Percentiles rank a stretch among this genome's conserved stretches.
phyloP scores from a whole-genome alignment of 306 rosid genomes.

The Vachellia collinsii region DNA sequence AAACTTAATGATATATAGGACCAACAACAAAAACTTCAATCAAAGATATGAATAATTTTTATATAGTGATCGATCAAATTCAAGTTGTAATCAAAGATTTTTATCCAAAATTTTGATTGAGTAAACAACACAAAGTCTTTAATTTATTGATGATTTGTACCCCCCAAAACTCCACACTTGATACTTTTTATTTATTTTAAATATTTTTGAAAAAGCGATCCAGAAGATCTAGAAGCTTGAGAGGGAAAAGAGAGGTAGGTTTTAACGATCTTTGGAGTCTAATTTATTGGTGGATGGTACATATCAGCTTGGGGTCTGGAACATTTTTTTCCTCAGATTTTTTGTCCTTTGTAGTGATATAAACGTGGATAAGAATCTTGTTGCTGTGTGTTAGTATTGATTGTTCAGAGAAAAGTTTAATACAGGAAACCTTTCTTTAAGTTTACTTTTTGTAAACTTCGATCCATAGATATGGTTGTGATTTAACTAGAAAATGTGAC shows the following conservation, averaged over 20 bases:
- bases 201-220: background rate
- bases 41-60: background rate
- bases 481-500: background rate
- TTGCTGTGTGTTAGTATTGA: background rate
- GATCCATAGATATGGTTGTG: background rate
- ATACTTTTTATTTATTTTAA: background rate
- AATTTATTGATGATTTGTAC: background rate
- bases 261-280: constrained; percentile 10
- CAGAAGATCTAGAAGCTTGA: background rate
- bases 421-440: background rate
- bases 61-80: background rate
- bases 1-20: background rate
- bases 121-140: background rate
- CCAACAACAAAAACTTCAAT: background rate
- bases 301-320: constrained; percentile 15
- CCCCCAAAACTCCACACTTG: background rate
- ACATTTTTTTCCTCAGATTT: constrained; percentile 1
- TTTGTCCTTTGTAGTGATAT: constrained; percentile 2
- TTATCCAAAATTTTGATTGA: background rate
- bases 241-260: background rate
- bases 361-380: background rate
- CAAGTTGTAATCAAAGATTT: background rate
- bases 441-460: background rate
- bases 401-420: background rate
- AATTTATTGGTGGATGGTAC: constrained; percentile 33